phyloP scores from a whole-genome alignment of 2,329 filamentous ascomycete species.

The Claviceps quebecensis region DNA sequence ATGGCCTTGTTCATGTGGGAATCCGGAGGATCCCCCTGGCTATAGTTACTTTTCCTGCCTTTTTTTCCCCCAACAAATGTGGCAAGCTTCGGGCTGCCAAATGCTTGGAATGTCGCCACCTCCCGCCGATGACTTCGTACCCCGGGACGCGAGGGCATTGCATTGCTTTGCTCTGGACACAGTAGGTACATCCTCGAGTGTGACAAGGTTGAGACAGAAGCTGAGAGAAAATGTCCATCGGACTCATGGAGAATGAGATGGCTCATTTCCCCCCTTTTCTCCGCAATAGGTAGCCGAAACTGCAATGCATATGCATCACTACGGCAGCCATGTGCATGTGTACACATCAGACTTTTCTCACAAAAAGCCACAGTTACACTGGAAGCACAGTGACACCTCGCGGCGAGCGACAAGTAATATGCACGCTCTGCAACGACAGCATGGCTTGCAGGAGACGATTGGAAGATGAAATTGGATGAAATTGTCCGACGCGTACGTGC shows the following conservation, averaged over 20 bases:
- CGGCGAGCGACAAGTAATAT: not conserved
- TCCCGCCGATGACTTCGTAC: not conserved
- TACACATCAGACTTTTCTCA: not conserved
- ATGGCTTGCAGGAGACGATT: not conserved
- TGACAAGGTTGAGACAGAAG: not conserved
- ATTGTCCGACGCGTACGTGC: slow-evolving; percentile 2
- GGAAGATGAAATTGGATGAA: not conserved
- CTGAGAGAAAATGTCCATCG: too few species aligned
- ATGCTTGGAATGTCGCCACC: too few species aligned
- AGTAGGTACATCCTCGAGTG: not conserved
- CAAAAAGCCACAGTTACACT: not conserved
- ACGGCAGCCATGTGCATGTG: not conserved
- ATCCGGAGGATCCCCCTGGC: not conserved
- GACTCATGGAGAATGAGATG: too few species aligned
- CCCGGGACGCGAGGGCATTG: not conserved
- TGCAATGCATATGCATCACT: not conserved
- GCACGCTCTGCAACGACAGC: not conserved
- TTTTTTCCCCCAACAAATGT: not conserved
- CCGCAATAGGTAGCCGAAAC: not conserved
- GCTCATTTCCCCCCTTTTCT: not conserved
- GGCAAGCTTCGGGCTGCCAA: too few species aligned
- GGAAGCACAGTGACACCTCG: not conserved
- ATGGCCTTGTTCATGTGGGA: not conserved
- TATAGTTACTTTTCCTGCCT: not conserved
- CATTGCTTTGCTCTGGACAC: not conserved